Base-by-base conservation (phyloP, 1,139 yeast genomes). In the Sugiyamaella sp. region DNA sequence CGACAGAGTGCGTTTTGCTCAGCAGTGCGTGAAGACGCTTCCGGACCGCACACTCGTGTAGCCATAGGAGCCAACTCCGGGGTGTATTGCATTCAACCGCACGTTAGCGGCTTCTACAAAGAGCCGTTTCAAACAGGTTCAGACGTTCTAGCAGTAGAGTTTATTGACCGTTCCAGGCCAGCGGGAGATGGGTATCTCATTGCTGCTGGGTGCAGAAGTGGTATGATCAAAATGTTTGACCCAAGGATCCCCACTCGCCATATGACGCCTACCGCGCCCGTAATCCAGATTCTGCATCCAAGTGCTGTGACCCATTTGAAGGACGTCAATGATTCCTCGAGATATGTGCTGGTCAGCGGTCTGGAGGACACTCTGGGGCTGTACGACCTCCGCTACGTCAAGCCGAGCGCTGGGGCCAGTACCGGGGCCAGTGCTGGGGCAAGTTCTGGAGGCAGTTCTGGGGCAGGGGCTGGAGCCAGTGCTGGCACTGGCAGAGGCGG, bases 311-410 rank as follows among this genome's bases (percentile, higher is more conserved):
- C 50, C 5, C 50, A 47, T 40, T 20, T 46, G 16, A 46, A 50
- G 24, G 42, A 49, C 9, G 38, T 48, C 22, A 52, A 51, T 8
- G 49, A 49, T n/a, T n/a, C n/a, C 42, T 55, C 46, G 20, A 33
- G 47, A 20, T 61, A 59, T 46, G 43, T 62, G 27, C 43, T 63
- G n/a, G 57, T 58, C 27, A 55, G 61, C 46, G 66, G 66, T 2
- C 54, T 62, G 4, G 59, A 56, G 22, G 59, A 61, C 47, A 46
- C 57, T 33, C 52, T 63, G 35, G 60, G 57, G 2, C 47, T 61
- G 19, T 63, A 63, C 49, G 66, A 63, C 44, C 29, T 59, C 10
- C 53, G 66, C n/a, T 61, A 52, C 19, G 35, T 41, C 16, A 48
- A 46, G 24, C 19, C 42, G 16, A 14, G 14, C 14, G 14, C 20